Base-by-base conservation (phyloP, 2,329 filamentous ascomycete species). In the Salinomyces thailandicus region DNA sequence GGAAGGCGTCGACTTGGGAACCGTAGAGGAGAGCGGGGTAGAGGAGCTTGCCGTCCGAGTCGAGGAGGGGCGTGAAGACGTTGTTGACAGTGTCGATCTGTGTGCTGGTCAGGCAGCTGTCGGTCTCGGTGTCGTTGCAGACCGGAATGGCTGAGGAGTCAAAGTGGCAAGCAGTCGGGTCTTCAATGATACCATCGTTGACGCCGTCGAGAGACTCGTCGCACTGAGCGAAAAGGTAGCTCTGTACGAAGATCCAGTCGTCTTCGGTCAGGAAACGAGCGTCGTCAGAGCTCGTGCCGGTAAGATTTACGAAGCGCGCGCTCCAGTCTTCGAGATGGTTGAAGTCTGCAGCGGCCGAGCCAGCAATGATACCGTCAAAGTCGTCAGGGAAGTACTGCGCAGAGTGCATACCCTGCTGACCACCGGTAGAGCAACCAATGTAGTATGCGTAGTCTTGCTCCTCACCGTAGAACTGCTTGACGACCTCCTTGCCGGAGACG, bases 21-120 rank as follows among this genome's bases (percentile, higher is more conserved):
- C 69, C 69, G 5, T 66, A 68, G 33, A 69, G 62, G 50, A 72
- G 62, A n/a, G 63, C 58, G 2, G 70, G 69, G 48, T 66, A 73
- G 12, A 71, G 58, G 2, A 72, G 51, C 4, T 58, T 54, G 30
- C 68, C 68, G 24, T 64, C 51, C 4, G 52, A 54, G 37, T 62
- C 56, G 43, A 61, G 57, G 19, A 69, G 59, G 26, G 63, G 62
- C 9, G 54, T 53, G 48, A 63, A 67, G 12, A 67, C 56, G 1
- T 60, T 45, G 26, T 61, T 54, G 11, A 72, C 65, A 0, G 62
- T 66, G 5, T 56, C 43, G 28, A 64, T 57, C 50, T 72, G 68
- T 0, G 51, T 52, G 8, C 51, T 39, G 1, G 59, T 70, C 26
- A 73, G 57, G 46, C 67, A 72, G 22, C 48, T 49, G 5, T 51